Conservation (phyloP, 257 asterid species). For the Rubia yunnanensis region DNA sequence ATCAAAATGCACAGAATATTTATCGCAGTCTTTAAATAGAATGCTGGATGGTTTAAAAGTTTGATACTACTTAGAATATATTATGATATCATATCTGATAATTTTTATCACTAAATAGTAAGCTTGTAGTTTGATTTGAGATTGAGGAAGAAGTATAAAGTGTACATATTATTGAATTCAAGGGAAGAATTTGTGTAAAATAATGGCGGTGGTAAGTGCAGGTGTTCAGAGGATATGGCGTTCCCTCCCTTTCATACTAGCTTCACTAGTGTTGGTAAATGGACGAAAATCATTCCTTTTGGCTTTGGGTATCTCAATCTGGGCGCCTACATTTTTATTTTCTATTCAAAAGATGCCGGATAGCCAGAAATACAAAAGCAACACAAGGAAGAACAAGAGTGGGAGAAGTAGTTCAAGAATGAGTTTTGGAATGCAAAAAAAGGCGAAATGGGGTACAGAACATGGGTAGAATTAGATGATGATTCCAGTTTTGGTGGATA, state of each 20-base stretch:
- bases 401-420: conserved; percentile 28
- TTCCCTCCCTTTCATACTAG: conserved; percentile 48
- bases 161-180: no score
- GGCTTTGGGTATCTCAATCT: conserved; percentile 58
- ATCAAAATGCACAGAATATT: no score
- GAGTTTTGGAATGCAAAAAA: conserved; percentile 17
- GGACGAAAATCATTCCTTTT: conserved; percentile 76
- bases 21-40: no score
- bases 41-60: no score
- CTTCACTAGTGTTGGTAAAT: conserved; percentile 40
- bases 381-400: conserved; percentile 19
- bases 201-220: conserved; percentile 29
- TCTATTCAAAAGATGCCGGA: conserved; percentile 36
- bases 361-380: conserved; percentile 19
- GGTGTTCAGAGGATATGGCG: conserved; percentile 70
- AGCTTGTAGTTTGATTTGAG: no score
- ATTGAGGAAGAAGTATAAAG: no score
- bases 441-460: conserved; percentile 30
- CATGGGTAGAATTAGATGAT: conserved; percentile 35
- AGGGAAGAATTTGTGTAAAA: no score
- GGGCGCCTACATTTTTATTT: conserved; percentile 60
- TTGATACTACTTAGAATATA: no score
- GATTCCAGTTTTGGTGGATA: conserved; percentile 52
- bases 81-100: no score
- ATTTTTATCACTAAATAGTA: no score